Evolutionary conservation across 257 asterid species (phyloP).

Genomic region (Cordia subcordata): DNA sequence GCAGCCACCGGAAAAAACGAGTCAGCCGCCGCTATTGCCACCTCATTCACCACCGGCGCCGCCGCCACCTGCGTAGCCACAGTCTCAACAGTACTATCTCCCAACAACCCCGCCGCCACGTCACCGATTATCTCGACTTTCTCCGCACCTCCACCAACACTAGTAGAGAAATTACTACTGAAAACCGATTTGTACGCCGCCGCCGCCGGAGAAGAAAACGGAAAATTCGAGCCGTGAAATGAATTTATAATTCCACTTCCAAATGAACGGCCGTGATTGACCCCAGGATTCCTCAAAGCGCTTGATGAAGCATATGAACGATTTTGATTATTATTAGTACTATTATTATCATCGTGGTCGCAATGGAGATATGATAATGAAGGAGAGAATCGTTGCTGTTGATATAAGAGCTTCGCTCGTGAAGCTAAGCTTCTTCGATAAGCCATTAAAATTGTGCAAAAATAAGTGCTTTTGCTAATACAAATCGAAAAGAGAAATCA

Average conservation of each 20-base stretch:
- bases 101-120: not conserved
- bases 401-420: not conserved
- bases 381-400: not conserved
- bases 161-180: not conserved
- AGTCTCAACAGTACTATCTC: slow-evolving; percentile 8
- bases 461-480: no score
- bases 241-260: not conserved
- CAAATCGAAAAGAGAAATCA: no score
- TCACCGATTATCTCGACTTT: not conserved
- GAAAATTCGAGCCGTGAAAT: not conserved
- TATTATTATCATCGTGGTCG: not conserved
- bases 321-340: not conserved
- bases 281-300: not conserved
- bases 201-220: not conserved
- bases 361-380: not conserved
- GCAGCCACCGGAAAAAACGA: slow-evolving; percentile 76
- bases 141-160: not conserved
- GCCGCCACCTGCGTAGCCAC: slow-evolving; percentile 50
- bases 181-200: not conserved
- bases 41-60: slow-evolving; percentile 64
- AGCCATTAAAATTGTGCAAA: not conserved
- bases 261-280: slow-evolving; percentile 1
- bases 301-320: not conserved
- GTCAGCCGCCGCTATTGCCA: slow-evolving; percentile 79
- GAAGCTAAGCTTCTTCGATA: not conserved